phyloP scores from a whole-genome alignment of 2,329 filamentous ascomycete species.

The Cladophialophora immunda region DNA sequence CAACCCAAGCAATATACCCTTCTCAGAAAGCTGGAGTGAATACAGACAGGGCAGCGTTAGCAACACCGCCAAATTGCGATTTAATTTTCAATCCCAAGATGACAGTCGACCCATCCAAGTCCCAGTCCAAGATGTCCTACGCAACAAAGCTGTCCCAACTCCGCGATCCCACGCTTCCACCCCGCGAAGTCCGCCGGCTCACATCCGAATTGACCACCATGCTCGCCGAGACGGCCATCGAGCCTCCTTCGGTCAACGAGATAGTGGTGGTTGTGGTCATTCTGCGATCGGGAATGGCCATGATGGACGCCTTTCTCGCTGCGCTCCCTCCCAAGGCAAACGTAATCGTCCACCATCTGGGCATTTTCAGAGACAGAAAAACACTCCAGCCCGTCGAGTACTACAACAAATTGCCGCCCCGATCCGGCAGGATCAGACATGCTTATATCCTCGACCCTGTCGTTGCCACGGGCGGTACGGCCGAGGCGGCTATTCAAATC shows the following conservation, averaged over 20 bases:
- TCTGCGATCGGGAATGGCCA: conserved; percentile 50
- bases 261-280: conserved; percentile 47
- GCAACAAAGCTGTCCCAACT: conserved; percentile 18
- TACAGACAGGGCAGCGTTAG: background rate
- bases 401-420: conserved; percentile 81
- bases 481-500: conserved; percentile 85
- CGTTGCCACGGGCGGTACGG: conserved; percentile 91
- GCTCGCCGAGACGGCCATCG: conserved; percentile 40
- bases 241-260: conserved; percentile 30
- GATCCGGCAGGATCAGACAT: conserved; percentile 60
- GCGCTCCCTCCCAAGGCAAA: conserved; percentile 42
- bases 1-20: background rate
- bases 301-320: conserved; percentile 49
- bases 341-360: conserved; percentile 88
- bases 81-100: conserved; percentile 5
- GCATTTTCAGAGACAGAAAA: conserved; percentile 87
- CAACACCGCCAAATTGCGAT: conserved; percentile 10
- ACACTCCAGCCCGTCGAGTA: conserved; percentile 92
- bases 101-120: conserved; percentile 9
- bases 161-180: conserved; percentile 29
- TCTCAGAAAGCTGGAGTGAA: background rate
- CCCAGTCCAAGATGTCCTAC: conserved; percentile 7
- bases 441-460: conserved; percentile 90
- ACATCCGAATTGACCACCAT: conserved; percentile 41
- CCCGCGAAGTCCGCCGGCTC: conserved; percentile 38